These are phyloP conservation scores for Saccharomycopsis fodiens DNA, from an alignment of 805 yeast species.

Conservation along the genomic window DNA sequence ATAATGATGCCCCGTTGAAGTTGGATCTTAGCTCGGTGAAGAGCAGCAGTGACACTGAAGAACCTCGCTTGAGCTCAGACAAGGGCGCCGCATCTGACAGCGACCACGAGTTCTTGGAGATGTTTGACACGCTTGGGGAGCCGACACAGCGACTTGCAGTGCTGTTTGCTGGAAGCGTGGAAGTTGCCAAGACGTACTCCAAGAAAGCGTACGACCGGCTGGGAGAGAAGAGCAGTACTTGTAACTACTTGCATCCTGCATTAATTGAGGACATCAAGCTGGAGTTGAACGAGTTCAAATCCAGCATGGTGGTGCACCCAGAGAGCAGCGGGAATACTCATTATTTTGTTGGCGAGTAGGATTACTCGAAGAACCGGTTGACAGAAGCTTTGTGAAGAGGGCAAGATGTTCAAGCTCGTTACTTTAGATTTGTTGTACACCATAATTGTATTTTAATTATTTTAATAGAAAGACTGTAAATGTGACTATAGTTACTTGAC, in stretches of 20 bases:
- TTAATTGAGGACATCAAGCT: constrained; percentile 49
- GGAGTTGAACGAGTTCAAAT: constrained; percentile 59
- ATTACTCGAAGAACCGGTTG: too few relatives aligned
- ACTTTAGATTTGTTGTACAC: too few relatives aligned
- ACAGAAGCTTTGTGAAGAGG: too few relatives aligned
- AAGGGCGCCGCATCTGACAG: neutral
- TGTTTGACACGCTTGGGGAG: too few relatives aligned
- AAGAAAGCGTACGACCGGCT: constrained; percentile 47
- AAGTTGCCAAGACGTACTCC: constrained; percentile 45
- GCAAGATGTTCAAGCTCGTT: too few relatives aligned
- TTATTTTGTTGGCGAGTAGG: constrained; percentile 40
- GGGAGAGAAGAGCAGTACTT: constrained; percentile 37
- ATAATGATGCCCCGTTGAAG: neutral
- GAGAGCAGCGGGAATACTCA: constrained; percentile 56
- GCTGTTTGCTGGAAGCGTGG: constrained; percentile 39
- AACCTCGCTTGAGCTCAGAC: too few relatives aligned
- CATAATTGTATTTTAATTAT: too few relatives aligned
- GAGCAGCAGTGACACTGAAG: neutral
- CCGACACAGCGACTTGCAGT: constrained; percentile 27
- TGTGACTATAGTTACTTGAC: too few relatives aligned
- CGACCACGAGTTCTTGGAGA: neutral
- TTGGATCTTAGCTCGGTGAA: neutral
- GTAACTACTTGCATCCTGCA: constrained; percentile 36
- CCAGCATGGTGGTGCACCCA: constrained; percentile 61
- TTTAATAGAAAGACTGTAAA: too few relatives aligned